Evolutionary conservation across 495 filamentous ascomycete species (phyloP).

Genomic region (Antarctomyces pellizariae): DNA sequence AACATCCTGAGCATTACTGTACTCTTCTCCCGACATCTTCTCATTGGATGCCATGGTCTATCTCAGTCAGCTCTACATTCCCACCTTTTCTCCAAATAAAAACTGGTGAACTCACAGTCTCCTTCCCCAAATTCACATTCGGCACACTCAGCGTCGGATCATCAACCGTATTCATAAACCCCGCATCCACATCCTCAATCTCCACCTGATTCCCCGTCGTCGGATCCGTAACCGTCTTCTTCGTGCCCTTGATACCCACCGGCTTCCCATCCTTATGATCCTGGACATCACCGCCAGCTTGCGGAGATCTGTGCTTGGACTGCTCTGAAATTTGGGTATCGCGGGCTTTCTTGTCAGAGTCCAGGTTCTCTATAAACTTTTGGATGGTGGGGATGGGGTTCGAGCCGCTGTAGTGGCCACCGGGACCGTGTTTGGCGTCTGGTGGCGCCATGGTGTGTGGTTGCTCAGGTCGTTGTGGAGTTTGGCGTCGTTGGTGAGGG

Average conservation of each 20-base stretch:
- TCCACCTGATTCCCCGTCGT: conserved; percentile 66
- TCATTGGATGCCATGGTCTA: conserved; percentile 35
- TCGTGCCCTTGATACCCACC: conserved; percentile 19
- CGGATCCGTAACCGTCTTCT: conserved; percentile 63
- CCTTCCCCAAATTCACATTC: conserved; percentile 65
- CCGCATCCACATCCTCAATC: conserved; percentile 56
- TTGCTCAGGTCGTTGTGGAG: too few species aligned
- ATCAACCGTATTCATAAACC: conserved; percentile 46
- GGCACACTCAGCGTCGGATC: conserved; percentile 49
- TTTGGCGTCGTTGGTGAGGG: too few species aligned
- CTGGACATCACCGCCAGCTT: conserved; percentile 13
- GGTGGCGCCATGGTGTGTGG: too few species aligned
- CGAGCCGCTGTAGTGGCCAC: conserved; percentile 32
- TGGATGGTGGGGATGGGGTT: conserved; percentile 76
- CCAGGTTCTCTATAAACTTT: conserved; percentile 56
- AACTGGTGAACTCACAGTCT: conserved; percentile 25
- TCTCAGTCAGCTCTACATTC: conserved; percentile 10
- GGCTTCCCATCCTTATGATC: conserved; percentile 19
- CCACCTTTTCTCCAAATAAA: neutral
- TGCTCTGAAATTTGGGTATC: conserved; percentile 40
- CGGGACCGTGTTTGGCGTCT: conserved; percentile 10
- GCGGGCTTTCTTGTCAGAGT: conserved; percentile 52
- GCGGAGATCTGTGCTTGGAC: conserved; percentile 15
- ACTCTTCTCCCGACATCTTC: conserved; percentile 36
- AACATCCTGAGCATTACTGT: conserved; percentile 64